Evolutionary conservation across 176 grass and related monocot genomes (phyloP), one percentile per base, ranked within the genome.

Genomic region (Aechmea fasciata): DNA sequence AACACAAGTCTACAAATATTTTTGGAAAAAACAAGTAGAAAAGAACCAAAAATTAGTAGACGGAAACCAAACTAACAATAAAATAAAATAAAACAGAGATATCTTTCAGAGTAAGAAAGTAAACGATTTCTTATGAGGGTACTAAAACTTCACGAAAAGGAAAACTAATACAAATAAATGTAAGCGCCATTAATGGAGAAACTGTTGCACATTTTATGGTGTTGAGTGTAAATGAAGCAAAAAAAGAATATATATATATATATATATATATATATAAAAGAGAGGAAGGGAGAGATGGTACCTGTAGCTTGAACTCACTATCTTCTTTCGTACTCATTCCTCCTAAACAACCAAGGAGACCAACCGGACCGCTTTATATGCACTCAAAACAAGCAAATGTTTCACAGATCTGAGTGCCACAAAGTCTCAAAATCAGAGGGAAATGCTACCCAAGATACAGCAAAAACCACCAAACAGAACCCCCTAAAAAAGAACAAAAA

Each of bases 281-380:
- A 70, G 49, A 52, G 14, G 24, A 11, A 70, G 25, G 29, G 68
- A 29, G 69, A 11, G 50, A 10, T 11, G 3, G n/a, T 69, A 69
- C 75, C 28, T 77, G 66, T 69, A 77, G 68, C 75, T 77, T 77
- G 41, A 77, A 77, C 75, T 69, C 69, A 51, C 68, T 51, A n/a
- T 69, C 75, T 61, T 69, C 65, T 48, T 77, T 66, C 50, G 69
- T 77, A 63, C 75, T 77, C 75, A 77, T 77, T 33, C 66, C 75
- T 77, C 28, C 29, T 11, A 13, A 51, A 20, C 20, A 49, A 61
- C 55, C 55, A 10, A 61, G 20, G 55, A 10, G 55, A 61, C 55
- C 55, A 61, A 61, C n/a, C 55, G 2, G 10, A 14, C 55, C 55
- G 22, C 7, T 19, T 1, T 20, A 18, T 9, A 18, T 61, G 3